These are phyloP conservation scores for Colletotrichum paranaense DNA, from an alignment of 2,329 filamentous ascomycete species.

Conservation along the genomic window DNA sequence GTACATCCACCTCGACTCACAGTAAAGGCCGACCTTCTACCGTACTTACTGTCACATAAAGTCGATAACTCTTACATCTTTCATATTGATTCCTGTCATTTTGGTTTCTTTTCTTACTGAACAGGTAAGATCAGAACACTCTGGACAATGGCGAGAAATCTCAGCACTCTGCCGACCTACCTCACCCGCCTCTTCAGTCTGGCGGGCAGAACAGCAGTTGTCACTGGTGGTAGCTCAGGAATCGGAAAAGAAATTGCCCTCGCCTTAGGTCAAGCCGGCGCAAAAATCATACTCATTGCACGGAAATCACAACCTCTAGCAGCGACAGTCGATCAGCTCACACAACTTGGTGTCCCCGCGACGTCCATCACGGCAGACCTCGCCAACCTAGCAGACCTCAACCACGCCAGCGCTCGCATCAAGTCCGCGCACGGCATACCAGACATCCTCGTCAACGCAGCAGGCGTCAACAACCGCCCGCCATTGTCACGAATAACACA, in stretches of 20 bases:
- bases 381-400: slow-evolving; percentile 38
- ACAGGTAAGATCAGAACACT: background rate
- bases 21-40: background rate
- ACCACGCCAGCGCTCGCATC: slow-evolving; percentile 32
- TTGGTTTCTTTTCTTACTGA: background rate
- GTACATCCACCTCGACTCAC: background rate
- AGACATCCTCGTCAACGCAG: slow-evolving; percentile 48
- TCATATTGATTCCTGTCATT: background rate
- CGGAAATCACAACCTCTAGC: slow-evolving; percentile 40
- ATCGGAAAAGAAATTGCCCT: slow-evolving; percentile 47
- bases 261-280: slow-evolving; percentile 44
- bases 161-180: slow-evolving; percentile 35
- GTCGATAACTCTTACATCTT: background rate
- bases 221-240: slow-evolving; percentile 48
- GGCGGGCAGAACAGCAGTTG: slow-evolving; percentile 42
- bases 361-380: slow-evolving; percentile 38
- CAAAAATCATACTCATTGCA: slow-evolving; percentile 45
- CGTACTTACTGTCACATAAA: no score
- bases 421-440: slow-evolving; percentile 39
- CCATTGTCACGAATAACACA: slow-evolving; percentile 44
- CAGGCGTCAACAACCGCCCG: slow-evolving; percentile 44
- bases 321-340: slow-evolving; percentile 40
- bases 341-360: slow-evolving; percentile 40
- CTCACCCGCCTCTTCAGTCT: slow-evolving; percentile 45
- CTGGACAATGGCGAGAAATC: slow-evolving; percentile 20